Evolutionary conservation across 257 asterid species (phyloP).

Genomic region (Hygrophila difformis): DNA sequence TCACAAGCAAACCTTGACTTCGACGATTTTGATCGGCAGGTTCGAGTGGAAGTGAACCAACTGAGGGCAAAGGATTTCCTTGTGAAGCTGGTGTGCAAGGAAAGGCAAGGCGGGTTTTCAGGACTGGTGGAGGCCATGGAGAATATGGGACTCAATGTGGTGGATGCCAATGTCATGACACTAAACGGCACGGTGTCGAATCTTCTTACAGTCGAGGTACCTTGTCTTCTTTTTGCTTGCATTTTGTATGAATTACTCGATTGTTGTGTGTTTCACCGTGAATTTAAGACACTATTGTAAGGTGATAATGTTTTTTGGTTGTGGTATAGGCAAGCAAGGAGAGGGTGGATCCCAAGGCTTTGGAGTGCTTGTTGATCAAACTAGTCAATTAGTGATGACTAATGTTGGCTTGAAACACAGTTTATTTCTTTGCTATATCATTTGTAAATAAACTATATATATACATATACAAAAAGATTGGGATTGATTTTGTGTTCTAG

Average conservation of each 20-base stretch:
- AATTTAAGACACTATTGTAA: no score
- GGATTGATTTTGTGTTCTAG: no score
- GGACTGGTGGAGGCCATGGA: constrained; percentile 52
- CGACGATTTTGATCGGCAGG: constrained; percentile 25
- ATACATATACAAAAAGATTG: no score
- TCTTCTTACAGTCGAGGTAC: constrained; percentile 27
- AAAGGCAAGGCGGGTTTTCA: constrained; percentile 37
- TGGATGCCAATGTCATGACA: constrained; percentile 55
- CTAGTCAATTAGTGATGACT: constrained; percentile 26
- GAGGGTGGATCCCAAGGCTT: constrained; percentile 22
- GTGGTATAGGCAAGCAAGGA: constrained; percentile 37
- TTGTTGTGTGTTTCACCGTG: no score
- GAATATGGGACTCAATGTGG: constrained; percentile 45
- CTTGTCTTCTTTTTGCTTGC: no score
- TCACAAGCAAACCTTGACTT: background rate
- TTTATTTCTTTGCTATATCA: no score
- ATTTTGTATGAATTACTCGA: no score
- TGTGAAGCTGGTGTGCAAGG: constrained; percentile 39
- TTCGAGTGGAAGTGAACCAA: constrained; percentile 51
- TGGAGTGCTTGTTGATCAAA: constrained; percentile 39
- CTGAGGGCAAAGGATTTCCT: constrained; percentile 43
- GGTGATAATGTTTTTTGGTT: constrained; percentile 10
- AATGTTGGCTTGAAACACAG: no score
- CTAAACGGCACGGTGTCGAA: constrained; percentile 37
- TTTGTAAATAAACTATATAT: no score